Evolutionary conservation across 345 rosid species (phyloP), one percentile per base, ranked within the genome.

Genomic region (Acer campestre): DNA sequence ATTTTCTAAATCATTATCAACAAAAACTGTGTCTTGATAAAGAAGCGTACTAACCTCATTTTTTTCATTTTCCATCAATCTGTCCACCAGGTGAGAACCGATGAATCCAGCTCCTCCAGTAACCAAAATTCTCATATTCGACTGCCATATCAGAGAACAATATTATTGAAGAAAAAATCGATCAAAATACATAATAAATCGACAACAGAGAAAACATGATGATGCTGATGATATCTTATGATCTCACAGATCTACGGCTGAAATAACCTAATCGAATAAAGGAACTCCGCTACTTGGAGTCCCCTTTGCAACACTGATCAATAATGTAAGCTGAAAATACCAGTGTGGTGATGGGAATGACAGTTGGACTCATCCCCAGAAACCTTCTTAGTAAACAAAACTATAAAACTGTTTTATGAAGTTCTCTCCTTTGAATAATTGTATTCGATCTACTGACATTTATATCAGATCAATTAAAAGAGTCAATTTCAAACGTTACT

Each of bases 91-190:
- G 78, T 95, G 98, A 76, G 99, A 95, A 29, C 99, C 99, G 31
- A 95, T 95, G 86, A 92, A 95, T 72, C 98, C 98, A 85, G 99
- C 97, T 74, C 98, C 98, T 79, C 99, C 99, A 48, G 97, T 92
- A 64, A 93, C 88, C 86, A 95, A 88, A 77, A 95, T 95, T 82
- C 99, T 92, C 98, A 93, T 91, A 75, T 95, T 95, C 25, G 98
- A 91, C 99, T 93, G 85, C 53, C 61, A 83, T 61, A 78, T 59
- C 10, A 70, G 74, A 29, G 70, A 79, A 73, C 68, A 11, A 67
- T 59, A 73, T 44, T 8, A 23, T 48, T 48, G 42, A 61, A 63
- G 22, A 35, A 67, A 68, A 71, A 13, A 63, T 48, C 40, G 35
- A 74, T 58, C 63, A 23, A 80, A 80, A 56, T 27, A 56, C 22